Base-by-base conservation (phyloP, 2,329 filamentous ascomycete genomes). In the Aspergillus hortae region DNA sequence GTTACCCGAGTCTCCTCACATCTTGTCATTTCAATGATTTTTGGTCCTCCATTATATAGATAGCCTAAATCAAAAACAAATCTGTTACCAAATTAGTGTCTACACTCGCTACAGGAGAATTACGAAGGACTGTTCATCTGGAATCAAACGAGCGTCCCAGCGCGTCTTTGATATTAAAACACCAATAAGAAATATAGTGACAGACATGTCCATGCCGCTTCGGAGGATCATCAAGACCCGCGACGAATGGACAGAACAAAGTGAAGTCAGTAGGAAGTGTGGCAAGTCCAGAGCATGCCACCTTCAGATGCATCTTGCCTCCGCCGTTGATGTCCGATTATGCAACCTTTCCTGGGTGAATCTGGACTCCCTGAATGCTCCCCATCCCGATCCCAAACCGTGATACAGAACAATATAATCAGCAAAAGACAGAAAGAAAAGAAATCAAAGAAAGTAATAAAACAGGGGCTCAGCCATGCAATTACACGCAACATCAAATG, bases 341-440 rank as follows among this genome's bases (percentile, higher is more conserved):
- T 60, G 57, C 53, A 59, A 56, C 51, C 53, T 38, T 51, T 55
- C 54, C 52, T 48, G 53, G 51, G 45, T 55, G 14, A 30, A 30
- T 38, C 35, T 38, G 35, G 54, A 56, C 54, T 60, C 57, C 54
- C 54, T 49, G 51, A 61, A 61, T 62, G 58, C 58, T 48, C 56
- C 56, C 51, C 56, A 47, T 56, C 49, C 52, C 47, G 47, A 56
- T 38, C 49, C 49, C 43, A 49, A 49, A 51, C 53, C 48, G 44
- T 50, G 36, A 44, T 23, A 44, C 27, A 40, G 41, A 46, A 38
- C 35, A 44, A 25, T 54, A 49, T 49, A 45, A 44, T 48, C 42
- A 50, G 42, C 35, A 52, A 53, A 52, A 52, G 44, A 55, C 30
- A 55, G 51, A 50, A 42, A 55, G 50, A 50, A 42, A 23, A 23